Evolutionary conservation across 257 asterid genomes (phyloP).

Genomic region (Primulina huaijiensis): DNA sequence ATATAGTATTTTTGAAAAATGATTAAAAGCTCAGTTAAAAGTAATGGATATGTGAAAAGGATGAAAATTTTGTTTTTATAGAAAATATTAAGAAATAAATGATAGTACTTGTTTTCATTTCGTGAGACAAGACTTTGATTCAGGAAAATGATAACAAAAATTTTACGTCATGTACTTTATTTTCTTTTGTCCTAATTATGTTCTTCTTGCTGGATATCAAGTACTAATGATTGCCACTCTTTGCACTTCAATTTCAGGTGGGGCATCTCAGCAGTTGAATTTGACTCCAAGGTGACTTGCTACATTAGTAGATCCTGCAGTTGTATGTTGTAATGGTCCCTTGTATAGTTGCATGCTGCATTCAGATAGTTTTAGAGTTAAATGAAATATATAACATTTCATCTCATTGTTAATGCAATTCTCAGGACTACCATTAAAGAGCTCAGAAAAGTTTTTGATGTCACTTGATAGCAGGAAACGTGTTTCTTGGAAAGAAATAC

Average conservation of each 20-base stretch:
- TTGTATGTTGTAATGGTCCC: neutral
- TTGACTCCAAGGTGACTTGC: slow-evolving; percentile 74
- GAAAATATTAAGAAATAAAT: too few species aligned
- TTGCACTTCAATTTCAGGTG: slow-evolving; percentile 41
- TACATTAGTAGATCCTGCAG: slow-evolving; percentile 13
- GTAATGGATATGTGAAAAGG: too few species aligned
- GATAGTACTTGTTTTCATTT: too few species aligned
- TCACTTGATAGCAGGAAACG: neutral
- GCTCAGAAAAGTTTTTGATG: neutral
- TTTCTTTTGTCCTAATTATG: neutral
- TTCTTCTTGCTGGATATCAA: neutral
- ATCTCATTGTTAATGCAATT: neutral
- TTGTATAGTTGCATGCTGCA: slow-evolving; percentile 7
- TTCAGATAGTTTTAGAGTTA: neutral
- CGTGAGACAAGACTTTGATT: too few species aligned
- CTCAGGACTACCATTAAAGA: neutral
- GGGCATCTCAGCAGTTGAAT: slow-evolving; percentile 75
- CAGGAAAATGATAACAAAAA: too few species aligned
- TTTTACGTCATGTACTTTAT: neutral
- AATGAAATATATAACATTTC: neutral
- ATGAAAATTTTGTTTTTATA: too few species aligned
- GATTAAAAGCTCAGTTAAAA: too few species aligned
- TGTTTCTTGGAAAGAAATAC: too few species aligned
- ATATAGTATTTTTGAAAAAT: too few species aligned
- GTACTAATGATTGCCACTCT: slow-evolving; percentile 3